These are phyloP conservation scores for Monosporascus sp. DNA, from an alignment of 2,329 filamentous ascomycete species.

Conservation along the genomic window DNA sequence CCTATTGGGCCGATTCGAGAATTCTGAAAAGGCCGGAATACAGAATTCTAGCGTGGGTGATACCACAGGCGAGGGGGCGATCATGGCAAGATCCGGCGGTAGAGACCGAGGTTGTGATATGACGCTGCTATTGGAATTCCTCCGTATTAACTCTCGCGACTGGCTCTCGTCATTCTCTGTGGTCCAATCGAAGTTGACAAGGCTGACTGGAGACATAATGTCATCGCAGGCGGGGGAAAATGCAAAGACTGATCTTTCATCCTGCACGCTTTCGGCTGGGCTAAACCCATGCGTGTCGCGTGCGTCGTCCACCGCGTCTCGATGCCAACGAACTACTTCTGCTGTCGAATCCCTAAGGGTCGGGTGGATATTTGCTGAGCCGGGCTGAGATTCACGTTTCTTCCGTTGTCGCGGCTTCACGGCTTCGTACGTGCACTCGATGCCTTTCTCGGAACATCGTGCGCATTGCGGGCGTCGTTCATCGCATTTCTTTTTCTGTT, in stretches of 20 bases:
- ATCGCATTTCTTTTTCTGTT: conserved; percentile 54
- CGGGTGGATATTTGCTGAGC: conserved; percentile 8
- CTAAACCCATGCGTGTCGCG: conserved; percentile 15
- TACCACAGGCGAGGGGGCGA: conserved; percentile 31
- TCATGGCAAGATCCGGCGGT: conserved; percentile 35
- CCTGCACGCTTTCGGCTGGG: conserved; percentile 13
- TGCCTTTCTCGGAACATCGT: conserved; percentile 43
- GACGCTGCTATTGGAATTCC: conserved; percentile 12
- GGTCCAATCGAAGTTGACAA: conserved; percentile 25
- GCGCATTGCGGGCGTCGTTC: conserved; percentile 45
- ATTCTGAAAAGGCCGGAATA: conserved; percentile 50
- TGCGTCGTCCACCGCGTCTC: conserved; percentile 9
- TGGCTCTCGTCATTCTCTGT: conserved; percentile 9
- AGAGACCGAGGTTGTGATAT: conserved; percentile 19
- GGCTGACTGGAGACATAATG: conserved; percentile 26
- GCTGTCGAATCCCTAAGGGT: conserved; percentile 5
- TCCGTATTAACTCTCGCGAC: conserved; percentile 13
- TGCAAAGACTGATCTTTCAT: conserved; percentile 11
- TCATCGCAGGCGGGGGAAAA: conserved; percentile 11
- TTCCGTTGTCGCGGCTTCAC: conserved; percentile 37
- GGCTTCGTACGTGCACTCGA: conserved; percentile 46
- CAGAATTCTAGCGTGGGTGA: conserved; percentile 45
- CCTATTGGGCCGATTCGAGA: conserved; percentile 47
- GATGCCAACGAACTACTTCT: conserved; percentile 17
- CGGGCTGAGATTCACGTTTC: conserved; percentile 28